Evolutionary conservation across 2,329 filamentous ascomycete genomes (phyloP), one percentile per base, ranked within the genome.

Genomic region (Cladosporium sp.): DNA sequence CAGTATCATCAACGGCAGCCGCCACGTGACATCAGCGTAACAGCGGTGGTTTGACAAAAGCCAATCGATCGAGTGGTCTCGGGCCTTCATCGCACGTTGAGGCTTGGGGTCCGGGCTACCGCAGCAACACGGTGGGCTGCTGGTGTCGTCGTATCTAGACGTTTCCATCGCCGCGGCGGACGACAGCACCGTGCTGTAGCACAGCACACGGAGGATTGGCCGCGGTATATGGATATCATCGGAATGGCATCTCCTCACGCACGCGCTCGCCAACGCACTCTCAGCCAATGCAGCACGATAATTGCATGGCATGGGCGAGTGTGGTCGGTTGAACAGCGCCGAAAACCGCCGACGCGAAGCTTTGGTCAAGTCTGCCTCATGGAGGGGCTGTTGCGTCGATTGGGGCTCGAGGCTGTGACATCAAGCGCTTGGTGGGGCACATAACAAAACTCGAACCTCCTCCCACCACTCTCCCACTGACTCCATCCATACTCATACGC

Each of bases 21-120:
- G 54, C 54, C 54, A 56, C 54, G 54, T 56, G 54, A 56, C 54
- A 49, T 47, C 54, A 56, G 38, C 37, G 54, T 56, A 30, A 56
- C 54, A 28, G 20, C 14, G 50, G 50, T 19, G 38, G 50, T 28
- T 40, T 36, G 51, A 42, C 51, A 38, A 43, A 43, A 30, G 45
- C 15, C 25, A 39, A 42, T 55, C 39, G 50, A 39, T 52, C 50
- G 50, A 52, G 7, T 37, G 39, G 39, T 56, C 47, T 56, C 54
- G 54, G 54, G 54, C 54, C 54, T 56, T 39, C 34, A 22, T 40
- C 36, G 38, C 39, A 28, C 51, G 54, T 56, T 56, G 54, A 56
- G 54, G 54, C 54, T 56, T 56, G 42, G 42, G 54, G 42, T 28
- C 51, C 37, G 52, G 25, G 25, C 54, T 40, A 36, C 42, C 54